Conservation (phyloP, 75 land plant species). For the Chamaecyparis obtusa region DNA sequence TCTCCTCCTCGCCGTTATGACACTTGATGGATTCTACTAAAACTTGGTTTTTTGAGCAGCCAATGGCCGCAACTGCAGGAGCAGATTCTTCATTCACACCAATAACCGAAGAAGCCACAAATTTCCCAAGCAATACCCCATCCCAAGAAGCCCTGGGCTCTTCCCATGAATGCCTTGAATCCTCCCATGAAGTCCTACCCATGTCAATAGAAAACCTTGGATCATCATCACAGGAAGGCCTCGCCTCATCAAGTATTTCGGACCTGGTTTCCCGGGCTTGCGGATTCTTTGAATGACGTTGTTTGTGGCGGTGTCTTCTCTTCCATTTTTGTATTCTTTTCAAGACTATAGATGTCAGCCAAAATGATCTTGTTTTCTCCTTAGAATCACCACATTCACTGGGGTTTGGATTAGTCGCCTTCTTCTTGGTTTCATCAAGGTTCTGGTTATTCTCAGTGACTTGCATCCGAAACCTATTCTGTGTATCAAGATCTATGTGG, state of each 20-base stretch:
- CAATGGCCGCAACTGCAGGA: neutral
- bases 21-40: neutral
- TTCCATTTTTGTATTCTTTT: constrained; percentile 64
- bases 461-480: constrained; percentile 5
- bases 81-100: neutral
- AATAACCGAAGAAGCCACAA: constrained; percentile 14
- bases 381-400: constrained; percentile 34
- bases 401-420: neutral
- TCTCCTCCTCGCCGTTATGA: constrained; percentile 29
- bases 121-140: constrained; percentile 45
- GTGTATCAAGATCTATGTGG: constrained; percentile 56
- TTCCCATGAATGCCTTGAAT: constrained; percentile 53
- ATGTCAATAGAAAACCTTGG: constrained; percentile 61
- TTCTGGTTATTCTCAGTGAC: constrained; percentile 3
- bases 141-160: constrained; percentile 74
- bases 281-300: neutral
- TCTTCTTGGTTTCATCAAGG: neutral
- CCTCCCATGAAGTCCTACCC: constrained; percentile 47
- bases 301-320: constrained; percentile 30
- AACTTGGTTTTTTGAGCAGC: constrained; percentile 8
- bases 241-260: constrained; percentile 31
- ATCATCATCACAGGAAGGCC: constrained; percentile 63
- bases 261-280: constrained; percentile 11
- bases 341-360: constrained; percentile 62
- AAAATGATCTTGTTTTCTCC: constrained; percentile 54